Evolutionary conservation across 2,329 filamentous ascomycete species (phyloP).

Genomic region (Hymenoscyphus fructigenus): DNA sequence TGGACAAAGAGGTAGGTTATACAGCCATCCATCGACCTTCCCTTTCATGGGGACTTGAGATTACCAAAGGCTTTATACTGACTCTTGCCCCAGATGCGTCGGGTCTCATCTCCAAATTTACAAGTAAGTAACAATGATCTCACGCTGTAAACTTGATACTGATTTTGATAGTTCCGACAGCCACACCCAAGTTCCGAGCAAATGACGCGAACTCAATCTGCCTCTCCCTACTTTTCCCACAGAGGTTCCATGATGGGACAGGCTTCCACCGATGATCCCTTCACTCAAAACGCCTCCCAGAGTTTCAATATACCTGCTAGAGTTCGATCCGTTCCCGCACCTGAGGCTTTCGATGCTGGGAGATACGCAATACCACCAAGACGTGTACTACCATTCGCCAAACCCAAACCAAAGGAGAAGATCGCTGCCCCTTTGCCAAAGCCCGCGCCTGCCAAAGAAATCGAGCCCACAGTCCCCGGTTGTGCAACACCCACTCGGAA

Average conservation of each 20-base stretch:
- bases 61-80: background rate
- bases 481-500: conserved; percentile 12
- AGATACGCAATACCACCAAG: background rate
- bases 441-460: background rate
- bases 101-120: background rate
- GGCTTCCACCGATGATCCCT: conserved; percentile 4
- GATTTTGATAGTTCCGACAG: background rate
- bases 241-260: background rate
- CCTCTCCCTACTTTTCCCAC: conserved; percentile 4
- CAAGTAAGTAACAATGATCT: background rate
- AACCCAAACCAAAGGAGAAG: background rate
- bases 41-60: background rate
- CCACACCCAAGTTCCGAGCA: background rate
- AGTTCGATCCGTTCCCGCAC: background rate
- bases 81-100: background rate
- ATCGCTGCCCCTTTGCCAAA: background rate
- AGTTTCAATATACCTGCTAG: background rate
- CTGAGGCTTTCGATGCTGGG: background rate
- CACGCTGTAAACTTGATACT: background rate
- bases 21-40: no score
- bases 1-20: conserved; percentile 23
- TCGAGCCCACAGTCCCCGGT: background rate
- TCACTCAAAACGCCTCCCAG: background rate
- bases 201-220: conserved; percentile 6
- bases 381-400: background rate